Base-by-base conservation (phyloP, 108 stramenopile genomes). In the Skeletonema marinoi region DNA sequence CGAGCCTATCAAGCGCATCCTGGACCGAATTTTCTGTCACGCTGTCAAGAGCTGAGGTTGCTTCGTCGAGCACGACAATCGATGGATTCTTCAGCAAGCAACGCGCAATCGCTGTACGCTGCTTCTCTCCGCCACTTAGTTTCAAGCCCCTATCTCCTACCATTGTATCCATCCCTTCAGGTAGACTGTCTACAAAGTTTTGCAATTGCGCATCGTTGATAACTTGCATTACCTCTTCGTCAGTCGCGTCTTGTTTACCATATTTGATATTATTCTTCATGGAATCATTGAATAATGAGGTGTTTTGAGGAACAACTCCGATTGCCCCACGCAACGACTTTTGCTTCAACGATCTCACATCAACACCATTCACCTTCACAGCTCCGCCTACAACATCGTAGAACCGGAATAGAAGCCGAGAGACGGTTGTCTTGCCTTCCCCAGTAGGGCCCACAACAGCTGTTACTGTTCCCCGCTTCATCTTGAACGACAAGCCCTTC, bases 111-210 rank as follows among this genome's bases (percentile, higher is more conserved):
- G 89, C 87, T 2, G 86, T 95, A 73, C 94, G 81, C 71, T 96
- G 93, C 46, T 90, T 89, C 76, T 92, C 92, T 31, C 92, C 93
- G 7, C 93, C 96, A 71, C 80, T 83, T 7, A 99, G 87, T 68
- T 98, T 98, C 65, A 98, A 70, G 13, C 99, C 99, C 0, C 99
- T 91, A 72, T 99, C 99, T 31, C 99, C 99, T 30, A 99, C 98
- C 66, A 90, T 70, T 0, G 98, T 97, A n/a, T 98, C 95, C 88
- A 92, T 97, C 11, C 94, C 94, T 32, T 96, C 86, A 6, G 89
- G 85, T 60, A 99, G 75, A 30, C 77, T 75, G 16, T 86, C 77
- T 64, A 98, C 88, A 69, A 98, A 96, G 32, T 80, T 69, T 73
- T 90, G 60, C n/a, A 95, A 80, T 66, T 93, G 91, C 0, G 94